Evolutionary conservation across 345 rosid genomes (phyloP).

Genomic region (Pelargonium nanum): DNA sequence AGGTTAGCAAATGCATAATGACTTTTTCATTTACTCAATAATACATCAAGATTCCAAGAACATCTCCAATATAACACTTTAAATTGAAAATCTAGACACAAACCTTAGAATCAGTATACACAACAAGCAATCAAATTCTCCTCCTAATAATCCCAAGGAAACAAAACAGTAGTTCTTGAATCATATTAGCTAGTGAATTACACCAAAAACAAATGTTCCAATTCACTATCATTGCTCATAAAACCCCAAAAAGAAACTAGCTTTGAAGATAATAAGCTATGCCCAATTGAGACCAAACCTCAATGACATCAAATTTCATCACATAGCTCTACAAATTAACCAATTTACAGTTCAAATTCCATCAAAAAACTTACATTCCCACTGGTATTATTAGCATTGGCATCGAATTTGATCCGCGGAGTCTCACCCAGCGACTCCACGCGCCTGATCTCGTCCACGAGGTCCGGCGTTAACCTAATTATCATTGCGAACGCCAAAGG

Average conservation of each 20-base stretch:
- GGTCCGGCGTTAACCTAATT: conserved; percentile 64
- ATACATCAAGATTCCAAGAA: too few species aligned
- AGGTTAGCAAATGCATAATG: not conserved
- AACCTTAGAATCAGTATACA: not conserved
- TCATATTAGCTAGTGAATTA: not conserved
- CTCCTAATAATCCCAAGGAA: not conserved
- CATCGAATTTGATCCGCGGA: conserved; percentile 84
- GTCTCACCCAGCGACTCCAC: conserved; percentile 60
- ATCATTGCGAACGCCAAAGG: conserved; percentile 68
- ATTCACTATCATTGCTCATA: not conserved
- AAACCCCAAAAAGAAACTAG: not conserved
- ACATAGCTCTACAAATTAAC: not conserved
- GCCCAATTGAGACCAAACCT: not conserved
- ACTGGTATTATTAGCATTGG: conserved; percentile 39
- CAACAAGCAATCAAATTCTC: not conserved
- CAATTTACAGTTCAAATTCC: conserved; percentile 1
- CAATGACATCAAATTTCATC: not conserved
- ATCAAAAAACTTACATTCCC: conserved; percentile 66
- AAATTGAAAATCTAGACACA: too few species aligned
- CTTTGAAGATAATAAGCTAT: not conserved
- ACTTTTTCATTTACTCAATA: not conserved
- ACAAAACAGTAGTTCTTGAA: not conserved
- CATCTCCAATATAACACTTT: not conserved
- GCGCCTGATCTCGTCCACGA: conserved; percentile 83
- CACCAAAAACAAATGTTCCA: not conserved